Evolutionary conservation across 495 filamentous ascomycete species (phyloP).

Genomic region (Aspergillus heteromorphus): DNA sequence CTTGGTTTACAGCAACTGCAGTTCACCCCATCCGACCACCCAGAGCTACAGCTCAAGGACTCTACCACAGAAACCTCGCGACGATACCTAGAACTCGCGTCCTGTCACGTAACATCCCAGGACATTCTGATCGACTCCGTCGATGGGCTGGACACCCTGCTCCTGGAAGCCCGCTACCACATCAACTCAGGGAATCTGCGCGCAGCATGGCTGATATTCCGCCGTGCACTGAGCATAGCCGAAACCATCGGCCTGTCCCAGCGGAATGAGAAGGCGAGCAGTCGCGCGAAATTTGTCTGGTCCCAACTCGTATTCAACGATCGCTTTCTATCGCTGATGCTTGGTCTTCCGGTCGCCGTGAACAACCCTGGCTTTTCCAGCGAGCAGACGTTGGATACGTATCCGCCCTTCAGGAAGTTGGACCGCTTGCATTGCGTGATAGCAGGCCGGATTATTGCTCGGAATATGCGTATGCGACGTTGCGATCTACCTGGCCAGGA

Average conservation of each 20-base stretch:
- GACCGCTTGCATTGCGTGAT: conserved; percentile 26
- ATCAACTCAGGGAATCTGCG: conserved; percentile 39
- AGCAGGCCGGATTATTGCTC: conserved; percentile 29
- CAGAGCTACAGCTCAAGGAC: conserved; percentile 23
- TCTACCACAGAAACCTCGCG: conserved; percentile 21
- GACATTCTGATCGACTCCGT: conserved; percentile 46
- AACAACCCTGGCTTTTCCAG: conserved; percentile 11
- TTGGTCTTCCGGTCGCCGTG: conserved; percentile 41
- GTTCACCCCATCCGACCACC: conserved; percentile 16
- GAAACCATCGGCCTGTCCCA: conserved; percentile 30
- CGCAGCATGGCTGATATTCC: conserved; percentile 35
- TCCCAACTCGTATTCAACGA: conserved; percentile 38
- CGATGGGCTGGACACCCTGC: conserved; percentile 45
- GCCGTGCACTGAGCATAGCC: conserved; percentile 38
- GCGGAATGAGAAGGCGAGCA: neutral
- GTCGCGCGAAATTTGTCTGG: conserved; percentile 32
- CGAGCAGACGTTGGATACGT: conserved; percentile 17
- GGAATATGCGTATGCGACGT: conserved; percentile 40
- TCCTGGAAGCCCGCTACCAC: conserved; percentile 38
- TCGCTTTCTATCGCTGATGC: conserved; percentile 38
- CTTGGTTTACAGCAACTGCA: conserved; percentile 45
- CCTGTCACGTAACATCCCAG: conserved; percentile 40
- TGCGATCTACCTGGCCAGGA: conserved; percentile 13
- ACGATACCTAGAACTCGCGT: conserved; percentile 31
- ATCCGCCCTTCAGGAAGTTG: conserved; percentile 18